Evolutionary conservation across 768 basidiomycete genomes (phyloP).

Genomic region (Russula sp.): DNA sequence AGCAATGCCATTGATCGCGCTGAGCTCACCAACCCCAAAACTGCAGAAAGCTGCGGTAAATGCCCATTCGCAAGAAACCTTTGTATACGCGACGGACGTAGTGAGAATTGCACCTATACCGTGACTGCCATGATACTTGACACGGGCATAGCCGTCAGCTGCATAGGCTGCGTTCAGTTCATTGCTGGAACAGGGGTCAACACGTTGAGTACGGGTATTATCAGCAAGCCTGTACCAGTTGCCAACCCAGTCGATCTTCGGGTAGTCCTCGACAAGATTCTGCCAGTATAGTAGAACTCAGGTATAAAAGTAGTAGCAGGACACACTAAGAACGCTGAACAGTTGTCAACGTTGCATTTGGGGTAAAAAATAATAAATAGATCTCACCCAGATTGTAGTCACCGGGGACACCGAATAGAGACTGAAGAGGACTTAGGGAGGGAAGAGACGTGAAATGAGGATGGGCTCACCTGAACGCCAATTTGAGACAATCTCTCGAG

Average conservation of each 20-base stretch:
- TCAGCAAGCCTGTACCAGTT: conserved; percentile 49
- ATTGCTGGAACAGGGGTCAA: conserved; percentile 43
- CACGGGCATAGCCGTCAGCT: conserved; percentile 88
- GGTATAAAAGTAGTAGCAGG: background rate
- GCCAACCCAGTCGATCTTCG: conserved; percentile 78
- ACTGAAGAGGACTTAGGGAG: conserved; percentile 35
- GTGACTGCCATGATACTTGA: conserved; percentile 52
- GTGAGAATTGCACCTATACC: conserved; percentile 66
- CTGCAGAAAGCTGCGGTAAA: conserved; percentile 31
- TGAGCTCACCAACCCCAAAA: conserved; percentile 92
- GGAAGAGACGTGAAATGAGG: background rate
- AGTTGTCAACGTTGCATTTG: background rate
- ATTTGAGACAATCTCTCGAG: conserved; percentile 59
- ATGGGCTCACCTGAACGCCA: conserved; percentile 45
- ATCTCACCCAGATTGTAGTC: conserved; percentile 70
- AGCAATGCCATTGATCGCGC: conserved; percentile 80
- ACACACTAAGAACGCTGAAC: conserved; percentile 42
- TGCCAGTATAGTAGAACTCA: conserved; percentile 28
- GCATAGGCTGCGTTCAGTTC: conserved; percentile 88
- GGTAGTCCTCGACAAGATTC: conserved; percentile 80
- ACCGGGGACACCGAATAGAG: conserved; percentile 82
- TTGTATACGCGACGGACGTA: conserved; percentile 43
- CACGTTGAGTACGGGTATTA: background rate
- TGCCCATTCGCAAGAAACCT: background rate
- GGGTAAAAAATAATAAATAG: background rate